Percentiles rank a stretch among this genome's conserved stretches.
Conservation (phyloP, 2,329 filamentous ascomycete species). For the Ophiocordyceps camponoti-saundersi region DNA sequence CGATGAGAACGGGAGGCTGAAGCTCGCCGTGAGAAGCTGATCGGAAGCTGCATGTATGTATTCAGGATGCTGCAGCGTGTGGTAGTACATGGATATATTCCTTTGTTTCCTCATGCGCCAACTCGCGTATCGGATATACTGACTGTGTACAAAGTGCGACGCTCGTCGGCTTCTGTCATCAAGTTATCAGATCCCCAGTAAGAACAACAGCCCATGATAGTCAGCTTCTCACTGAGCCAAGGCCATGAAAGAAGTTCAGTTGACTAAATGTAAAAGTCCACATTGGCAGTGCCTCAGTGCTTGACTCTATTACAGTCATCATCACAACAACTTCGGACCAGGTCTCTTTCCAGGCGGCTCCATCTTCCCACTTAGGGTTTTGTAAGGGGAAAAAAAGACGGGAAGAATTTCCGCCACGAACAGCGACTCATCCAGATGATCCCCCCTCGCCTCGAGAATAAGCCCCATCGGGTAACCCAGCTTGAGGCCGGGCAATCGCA, state of each 20-base stretch:
- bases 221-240: background rate
- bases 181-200: background rate
- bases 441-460: constrained; percentile 98
- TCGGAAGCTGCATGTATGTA: background rate
- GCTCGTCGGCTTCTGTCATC: background rate
- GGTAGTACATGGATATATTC: background rate
- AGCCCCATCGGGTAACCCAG: constrained; percentile 99
- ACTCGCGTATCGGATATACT: too few species aligned
- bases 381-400: constrained; percentile 4
- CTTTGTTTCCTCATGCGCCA: background rate
- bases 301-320: constrained; percentile 95
- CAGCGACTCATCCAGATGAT: background rate
- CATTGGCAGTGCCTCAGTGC: constrained; percentile 54
- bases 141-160: too few species aligned
- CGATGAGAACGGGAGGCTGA: too few species aligned
- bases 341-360: constrained; percentile 2
- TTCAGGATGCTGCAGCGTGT: background rate
- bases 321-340: constrained; percentile 60
- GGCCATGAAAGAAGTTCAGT: background rate
- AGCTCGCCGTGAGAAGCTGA: too few species aligned
- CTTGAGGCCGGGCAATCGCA: constrained; percentile 66
- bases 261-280: constrained; percentile 5
- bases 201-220: background rate
- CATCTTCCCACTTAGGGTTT: constrained; percentile 12
- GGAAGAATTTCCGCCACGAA: constrained; percentile 7